Conservation (phyloP, 805 yeast genomes). For the Candida sphagnicola region DNA sequence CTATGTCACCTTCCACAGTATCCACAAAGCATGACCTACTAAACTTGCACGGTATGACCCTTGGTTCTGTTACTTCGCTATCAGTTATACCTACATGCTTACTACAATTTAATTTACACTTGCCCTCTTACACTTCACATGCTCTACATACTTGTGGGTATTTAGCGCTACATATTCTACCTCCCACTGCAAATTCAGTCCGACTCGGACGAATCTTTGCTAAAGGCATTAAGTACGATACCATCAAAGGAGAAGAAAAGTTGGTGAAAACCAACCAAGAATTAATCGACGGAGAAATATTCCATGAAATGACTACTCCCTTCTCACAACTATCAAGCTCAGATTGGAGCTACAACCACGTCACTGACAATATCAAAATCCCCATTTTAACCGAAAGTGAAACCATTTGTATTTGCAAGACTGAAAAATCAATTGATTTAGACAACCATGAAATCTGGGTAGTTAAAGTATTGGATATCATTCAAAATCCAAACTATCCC, state of each 20-base stretch:
- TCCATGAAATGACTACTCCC: conserved; percentile 51
- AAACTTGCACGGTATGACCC: conserved; percentile 84
- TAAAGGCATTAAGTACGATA: conserved; percentile 50
- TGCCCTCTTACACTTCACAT: conserved; percentile 78
- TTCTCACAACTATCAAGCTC: conserved; percentile 34
- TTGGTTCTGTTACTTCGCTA: conserved; percentile 82
- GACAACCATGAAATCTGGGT: conserved; percentile 93
- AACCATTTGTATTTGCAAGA: conserved; percentile 58
- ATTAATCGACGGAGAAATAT: conserved; percentile 29
- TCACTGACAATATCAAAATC: conserved; percentile 23
- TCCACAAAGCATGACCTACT: conserved; percentile 13
- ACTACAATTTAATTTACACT: conserved; percentile 79
- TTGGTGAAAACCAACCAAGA: conserved; percentile 23
- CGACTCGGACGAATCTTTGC: conserved; percentile 63
- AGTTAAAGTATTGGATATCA: conserved; percentile 64
- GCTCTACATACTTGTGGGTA: conserved; percentile 50
- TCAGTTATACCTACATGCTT: conserved; percentile 75
- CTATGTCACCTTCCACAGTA: neutral
- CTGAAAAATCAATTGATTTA: conserved; percentile 48
- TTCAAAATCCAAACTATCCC: conserved; percentile 18
- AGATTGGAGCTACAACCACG: conserved; percentile 17
- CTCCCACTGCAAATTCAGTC: conserved; percentile 54
- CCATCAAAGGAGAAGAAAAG: conserved; percentile 14
- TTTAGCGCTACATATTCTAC: conserved; percentile 74
- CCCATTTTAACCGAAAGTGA: conserved; percentile 61